Evolutionary conservation across 306 rosid species (phyloP), one percentile per base, ranked within the genome.

Genomic region (Malus sieversii): DNA sequence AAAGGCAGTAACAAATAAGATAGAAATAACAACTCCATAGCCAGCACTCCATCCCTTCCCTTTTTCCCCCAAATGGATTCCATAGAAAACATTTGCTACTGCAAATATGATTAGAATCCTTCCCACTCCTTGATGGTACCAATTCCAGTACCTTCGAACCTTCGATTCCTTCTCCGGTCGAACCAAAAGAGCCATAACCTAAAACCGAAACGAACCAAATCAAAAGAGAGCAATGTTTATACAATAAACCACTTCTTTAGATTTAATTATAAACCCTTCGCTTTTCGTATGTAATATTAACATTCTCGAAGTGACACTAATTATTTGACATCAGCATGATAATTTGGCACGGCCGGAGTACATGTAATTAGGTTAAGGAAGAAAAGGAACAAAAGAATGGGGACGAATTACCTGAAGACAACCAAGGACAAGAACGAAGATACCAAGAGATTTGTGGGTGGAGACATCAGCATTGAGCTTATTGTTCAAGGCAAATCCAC

Each of bases 51-150:
- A 92, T 35, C 78, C 86, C 11, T 51, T 81, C 70, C 90, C 95
- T 67, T 77, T 86, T 7, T 15, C 79, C 13, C 84, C 95, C 59
- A 89, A 77, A 81, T 85, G 85, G 65, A 92, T 87, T 58, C 97
- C 97, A 29, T 89, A 89, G 91, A 89, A 92, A 38, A 89, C 86
- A 78, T 92, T 92, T 61, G 90, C 90, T n/a, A 84, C 46, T 27
- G 90, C 86, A 44, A 89, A 33, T 60, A 88, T 83, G 32, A 92
- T 72, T 64, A 89, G 74, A 68, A 82, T 77, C 76, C 93, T 92
- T 6, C 97, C 97, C 30, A 44, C 73, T 45, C 67, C 83, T 25
- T 86, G 90, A 74, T 92, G 97, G 72, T 88, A 89, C 82, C 86
- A 81, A 67, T 89, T 92, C 97, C 97, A 92, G 84, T 84, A 87